Evolutionary conservation across 1,284 basidiomycete species (phyloP).

Genomic region (Meira miltonrushii): DNA sequence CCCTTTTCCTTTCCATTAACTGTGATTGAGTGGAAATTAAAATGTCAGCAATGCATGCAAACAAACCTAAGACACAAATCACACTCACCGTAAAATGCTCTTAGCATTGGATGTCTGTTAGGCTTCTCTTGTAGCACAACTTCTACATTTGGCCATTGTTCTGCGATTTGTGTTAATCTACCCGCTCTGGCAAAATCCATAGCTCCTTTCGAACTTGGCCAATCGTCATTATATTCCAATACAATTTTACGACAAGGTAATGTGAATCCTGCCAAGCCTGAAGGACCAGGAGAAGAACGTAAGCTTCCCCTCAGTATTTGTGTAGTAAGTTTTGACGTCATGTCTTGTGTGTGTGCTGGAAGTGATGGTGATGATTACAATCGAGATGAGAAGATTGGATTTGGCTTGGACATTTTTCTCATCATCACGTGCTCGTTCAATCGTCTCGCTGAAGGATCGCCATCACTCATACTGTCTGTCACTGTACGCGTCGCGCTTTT

Average conservation of each 20-base stretch:
- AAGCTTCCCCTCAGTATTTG: constrained; percentile 2
- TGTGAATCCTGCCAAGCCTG: constrained; percentile 18
- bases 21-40: constrained; percentile 8
- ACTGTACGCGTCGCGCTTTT: not conserved
- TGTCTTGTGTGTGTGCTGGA: not conserved
- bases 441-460: not conserved
- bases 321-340: not conserved
- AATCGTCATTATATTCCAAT: constrained; percentile 21
- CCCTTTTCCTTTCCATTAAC: constrained; percentile 24
- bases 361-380: not conserved
- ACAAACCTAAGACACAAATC: not conserved
- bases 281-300: constrained; percentile 12
- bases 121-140: constrained; percentile 21
- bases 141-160: constrained; percentile 19
- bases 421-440: no score
- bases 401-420: not conserved
- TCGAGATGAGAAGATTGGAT: not conserved
- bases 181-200: constrained; percentile 12
- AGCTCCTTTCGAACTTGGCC: constrained; percentile 17
- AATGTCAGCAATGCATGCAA: not conserved
- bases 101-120: constrained; percentile 15
- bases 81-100: constrained; percentile 26
- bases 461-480: not conserved
- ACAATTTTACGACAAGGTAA: constrained; percentile 26
- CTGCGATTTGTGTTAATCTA: constrained; percentile 12